Base-by-base conservation (phyloP, 345 rosid species). In the Brassica rapa region DNA sequence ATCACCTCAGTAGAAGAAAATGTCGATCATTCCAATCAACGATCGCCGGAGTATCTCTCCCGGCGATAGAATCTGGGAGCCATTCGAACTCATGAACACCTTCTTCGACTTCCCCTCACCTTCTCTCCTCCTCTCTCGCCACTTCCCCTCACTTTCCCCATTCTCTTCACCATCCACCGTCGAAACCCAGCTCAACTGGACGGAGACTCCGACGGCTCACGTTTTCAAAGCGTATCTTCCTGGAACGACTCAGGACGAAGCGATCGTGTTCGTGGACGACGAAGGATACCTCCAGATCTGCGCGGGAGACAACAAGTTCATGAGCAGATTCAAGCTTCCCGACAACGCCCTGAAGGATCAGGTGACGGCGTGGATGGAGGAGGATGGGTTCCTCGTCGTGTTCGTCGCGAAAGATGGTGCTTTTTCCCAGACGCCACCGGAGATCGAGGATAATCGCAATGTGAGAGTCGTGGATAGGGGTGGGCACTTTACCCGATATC, bases 351-450 rank as follows among this genome's bases (percentile, higher is more conserved):
- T 71, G 15, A 67, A 21, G 4, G 81, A 81, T 73, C 84, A 81
- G 55, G 81, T 81, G 8, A 76, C 77, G 16, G 84, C 81, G 3
- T 81, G 81, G 77, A 81, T 81, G 81, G 84, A 81, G 81, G 84
- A 81, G 10, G 66, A 71, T 10, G 81, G 33, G 2, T 81, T 66
- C 7, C 84, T 81, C 14, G 62, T 81, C 4, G 84, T 81, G 51
- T 76, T 72, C 46, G 71, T 76, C 4, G 81, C 71, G 21, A 81
- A 81, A 68, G 82, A 80, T 53, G 41, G 57, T 29, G n/a, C 73
- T 49, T 67, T 73, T 57, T 23, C 70, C 21, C 35, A 32, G 8
- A 0, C 57, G 10, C 14, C 8, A 25, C 33, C 68, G 65, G 65
- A n/a, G 59, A 39, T 35, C 1, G 82, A 64, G 49, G 77, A 72